A percentile compares a stretch with the other conserved stretches of the same genome.
These are phyloP conservation scores for Tephrocybe sp. DNA, from an alignment of 768 basidiomycete species.

Conservation along the genomic window DNA sequence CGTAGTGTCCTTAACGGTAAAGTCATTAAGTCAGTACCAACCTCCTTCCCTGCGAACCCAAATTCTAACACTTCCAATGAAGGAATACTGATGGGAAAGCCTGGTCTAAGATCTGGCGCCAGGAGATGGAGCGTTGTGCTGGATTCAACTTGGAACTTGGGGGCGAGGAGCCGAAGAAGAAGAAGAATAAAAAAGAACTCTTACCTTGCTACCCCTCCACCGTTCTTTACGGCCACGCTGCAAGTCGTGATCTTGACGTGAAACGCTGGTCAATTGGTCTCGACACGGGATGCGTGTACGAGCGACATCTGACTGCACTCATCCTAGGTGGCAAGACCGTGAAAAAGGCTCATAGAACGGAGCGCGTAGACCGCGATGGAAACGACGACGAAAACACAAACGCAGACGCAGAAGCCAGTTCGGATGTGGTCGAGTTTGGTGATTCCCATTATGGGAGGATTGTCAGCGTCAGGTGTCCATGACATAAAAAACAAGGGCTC, in stretches of 20 bases:
- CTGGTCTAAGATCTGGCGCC: slow-evolving; percentile 78
- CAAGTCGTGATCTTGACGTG: slow-evolving; percentile 75
- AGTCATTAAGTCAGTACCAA: slow-evolving; percentile 38
- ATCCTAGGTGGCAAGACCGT: slow-evolving; percentile 39
- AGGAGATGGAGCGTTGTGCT: slow-evolving; percentile 54
- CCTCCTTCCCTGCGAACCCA: not conserved
- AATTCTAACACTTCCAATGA: not conserved
- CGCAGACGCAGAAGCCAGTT: slow-evolving; percentile 11
- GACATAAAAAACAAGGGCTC: not conserved
- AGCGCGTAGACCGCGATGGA: slow-evolving; percentile 1
- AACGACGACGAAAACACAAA: slow-evolving; percentile 21
- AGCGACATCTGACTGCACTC: slow-evolving; percentile 60
- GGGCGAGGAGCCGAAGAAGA: slow-evolving; percentile 7
- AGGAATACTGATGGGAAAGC: slow-evolving; percentile 52
- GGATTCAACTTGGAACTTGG: slow-evolving; percentile 37
- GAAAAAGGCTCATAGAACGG: not conserved
- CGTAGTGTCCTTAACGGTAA: slow-evolving; percentile 48
- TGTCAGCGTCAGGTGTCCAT: slow-evolving; percentile 46
- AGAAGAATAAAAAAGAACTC: slow-evolving; percentile 20
- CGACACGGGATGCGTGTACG: slow-evolving; percentile 84
- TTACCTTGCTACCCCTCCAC: slow-evolving; percentile 70
- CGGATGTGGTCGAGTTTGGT: slow-evolving; percentile 48
- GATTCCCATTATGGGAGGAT: slow-evolving; percentile 50
- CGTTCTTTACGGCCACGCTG: slow-evolving; percentile 88
- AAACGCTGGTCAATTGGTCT: slow-evolving; percentile 83